These are phyloP conservation scores for Aspergillus bertholletiae DNA, from an alignment of 495 filamentous ascomycete species.

Conservation along the genomic window DNA sequence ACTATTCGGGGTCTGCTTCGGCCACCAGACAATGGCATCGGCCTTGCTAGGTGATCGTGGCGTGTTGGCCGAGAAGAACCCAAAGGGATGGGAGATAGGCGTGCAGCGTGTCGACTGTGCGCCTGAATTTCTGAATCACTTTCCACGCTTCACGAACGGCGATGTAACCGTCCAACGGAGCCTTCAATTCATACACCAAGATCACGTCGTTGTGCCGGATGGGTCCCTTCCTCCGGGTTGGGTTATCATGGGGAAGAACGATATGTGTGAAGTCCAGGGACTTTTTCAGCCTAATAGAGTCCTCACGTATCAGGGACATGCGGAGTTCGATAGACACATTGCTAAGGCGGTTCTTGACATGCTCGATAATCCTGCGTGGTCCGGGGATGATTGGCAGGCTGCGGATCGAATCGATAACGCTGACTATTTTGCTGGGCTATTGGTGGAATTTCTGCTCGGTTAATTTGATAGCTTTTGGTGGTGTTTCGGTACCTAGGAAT, in stretches of 20 bases:
- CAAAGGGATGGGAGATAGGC: neutral
- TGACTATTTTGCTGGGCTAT: neutral
- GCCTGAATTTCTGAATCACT: neutral
- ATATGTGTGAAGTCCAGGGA: neutral
- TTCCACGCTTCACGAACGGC: neutral
- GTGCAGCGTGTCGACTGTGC: neutral
- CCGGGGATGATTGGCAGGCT: neutral
- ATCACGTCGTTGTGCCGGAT: neutral
- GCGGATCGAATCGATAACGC: neutral
- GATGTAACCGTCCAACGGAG: neutral
- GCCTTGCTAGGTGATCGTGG: neutral
- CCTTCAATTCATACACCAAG: neutral
- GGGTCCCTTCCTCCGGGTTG: neutral
- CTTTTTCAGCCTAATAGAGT: neutral
- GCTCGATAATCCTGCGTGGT: neutral
- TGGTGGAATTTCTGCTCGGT: neutral
- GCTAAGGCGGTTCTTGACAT: neutral
- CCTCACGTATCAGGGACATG: neutral
- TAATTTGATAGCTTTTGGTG: no score
- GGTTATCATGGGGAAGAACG: neutral
- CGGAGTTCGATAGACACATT: neutral
- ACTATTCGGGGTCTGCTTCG: neutral
- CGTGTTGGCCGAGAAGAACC: neutral
- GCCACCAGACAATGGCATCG: neutral
- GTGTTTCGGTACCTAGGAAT: no score